These are phyloP conservation scores for Mycena alexandri DNA, from an alignment of 768 basidiomycete species.

Conservation along the genomic window DNA sequence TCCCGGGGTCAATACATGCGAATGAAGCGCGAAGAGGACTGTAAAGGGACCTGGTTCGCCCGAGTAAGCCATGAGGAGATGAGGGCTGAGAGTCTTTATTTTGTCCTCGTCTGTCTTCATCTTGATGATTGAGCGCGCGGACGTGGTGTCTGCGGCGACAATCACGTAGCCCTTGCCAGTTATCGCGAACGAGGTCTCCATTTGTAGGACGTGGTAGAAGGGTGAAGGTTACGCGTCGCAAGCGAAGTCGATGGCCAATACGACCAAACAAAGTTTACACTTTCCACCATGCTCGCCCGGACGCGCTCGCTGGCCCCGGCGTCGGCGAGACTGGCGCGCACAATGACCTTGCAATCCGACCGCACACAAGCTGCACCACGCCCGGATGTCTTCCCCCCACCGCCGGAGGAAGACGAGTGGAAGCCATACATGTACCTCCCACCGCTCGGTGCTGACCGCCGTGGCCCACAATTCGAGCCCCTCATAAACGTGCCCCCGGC, in stretches of 20 bases:
- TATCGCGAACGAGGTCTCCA: constrained; percentile 94
- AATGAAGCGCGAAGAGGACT: constrained; percentile 5
- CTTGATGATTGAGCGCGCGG: constrained; percentile 93
- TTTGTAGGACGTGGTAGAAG: constrained; percentile 45
- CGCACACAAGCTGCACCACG: constrained; percentile 33
- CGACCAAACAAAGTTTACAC: neutral
- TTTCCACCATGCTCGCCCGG: no score
- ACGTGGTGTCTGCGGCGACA: constrained; percentile 90
- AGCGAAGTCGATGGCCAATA: neutral
- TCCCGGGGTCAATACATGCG: neutral
- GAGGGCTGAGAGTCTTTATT: constrained; percentile 90
- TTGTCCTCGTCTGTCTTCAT: constrained; percentile 99
- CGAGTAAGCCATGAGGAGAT: constrained; percentile 94
- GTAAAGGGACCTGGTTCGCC: constrained; percentile 85
- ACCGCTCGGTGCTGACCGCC: constrained; percentile 14
- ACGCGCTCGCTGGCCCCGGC: neutral
- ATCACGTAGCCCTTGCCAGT: constrained; percentile 95
- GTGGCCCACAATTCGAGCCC: constrained; percentile 26
- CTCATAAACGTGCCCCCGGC: constrained; percentile 76
- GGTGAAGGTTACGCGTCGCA: constrained; percentile 33
- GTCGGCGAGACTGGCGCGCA: neutral
- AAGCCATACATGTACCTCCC: constrained; percentile 25
- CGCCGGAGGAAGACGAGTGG: constrained; percentile 4
- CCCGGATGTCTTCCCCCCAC: constrained; percentile 5
- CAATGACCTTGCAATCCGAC: constrained; percentile 10